Evolutionary conservation across 2,329 filamentous ascomycete species (phyloP), one percentile per base, ranked within the genome.

Genomic region (Grosmannia clavigera): DNA sequence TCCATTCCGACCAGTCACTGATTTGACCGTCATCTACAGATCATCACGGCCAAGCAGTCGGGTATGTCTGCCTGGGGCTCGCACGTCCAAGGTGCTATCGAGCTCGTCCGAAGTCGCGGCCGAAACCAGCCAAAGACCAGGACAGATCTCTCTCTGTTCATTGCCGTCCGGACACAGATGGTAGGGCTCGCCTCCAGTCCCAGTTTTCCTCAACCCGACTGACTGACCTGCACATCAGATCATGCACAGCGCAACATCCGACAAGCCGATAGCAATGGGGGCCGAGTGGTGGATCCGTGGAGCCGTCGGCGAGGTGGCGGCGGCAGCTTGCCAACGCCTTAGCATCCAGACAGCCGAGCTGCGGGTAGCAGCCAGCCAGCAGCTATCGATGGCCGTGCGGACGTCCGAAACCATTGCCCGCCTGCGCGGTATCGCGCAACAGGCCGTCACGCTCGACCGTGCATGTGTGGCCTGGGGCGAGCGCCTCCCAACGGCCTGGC

Each of bases 81-180:
- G 11, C 83, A 86, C 65, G 78, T 81, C n/a, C 80, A 84, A 62
- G 83, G 82, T 3, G 83, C 83, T n/a, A 78, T 85, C 38, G 78
- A 82, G 64, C 72, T 85, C 1, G 80, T 83, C 58, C 81, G 80
- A 67, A 75, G 78, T 11, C 76, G 83, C 54, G 81, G 82, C 5
- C 78, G 75, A 65, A 77, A 79, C 63, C 81, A 83, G 65, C 67
- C 83, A 11, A 72, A 73, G 51, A 82, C 79, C 16, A 78, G 76
- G 67, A 71, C 75, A 2, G 83, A 82, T 0, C 68, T 79, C 38
- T 73, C 77, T 60, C 73, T 86, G 16, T 85, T 85, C 66, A 75
- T 81, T 56, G 78, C 79, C 9, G 82, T 85, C 19, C 75, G 83
- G 60, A 81, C 78, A 1, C 81, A 85, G 64, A 83, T 85, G 77